Evolutionary conservation across 306 rosid species (phyloP), one percentile per base, ranked within the genome.

Genomic region (Cucumis hystrix): DNA sequence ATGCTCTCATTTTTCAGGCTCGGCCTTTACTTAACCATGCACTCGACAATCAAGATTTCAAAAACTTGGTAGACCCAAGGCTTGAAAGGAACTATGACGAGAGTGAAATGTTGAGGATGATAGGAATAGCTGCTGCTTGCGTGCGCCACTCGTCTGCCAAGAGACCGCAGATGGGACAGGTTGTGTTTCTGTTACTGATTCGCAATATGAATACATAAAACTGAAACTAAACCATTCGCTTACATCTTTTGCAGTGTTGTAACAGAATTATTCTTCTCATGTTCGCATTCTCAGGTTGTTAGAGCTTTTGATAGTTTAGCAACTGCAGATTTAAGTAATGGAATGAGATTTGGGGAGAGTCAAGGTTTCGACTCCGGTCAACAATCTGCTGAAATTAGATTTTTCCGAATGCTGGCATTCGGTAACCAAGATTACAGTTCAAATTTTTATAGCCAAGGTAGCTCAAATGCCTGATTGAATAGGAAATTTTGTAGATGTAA

Each of bases 121-220:
- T 95, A 76, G 86, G 84, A 81, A 77, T 89, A 83, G 92, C 97
- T 74, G 96, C 96, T 75, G 91, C 95, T 78, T 95, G 97, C 55
- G 97, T 92, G 82, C 85, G 92, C 21, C 95, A 92, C 77, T 91
- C 93, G 5, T 80, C 97, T 82, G 63, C 88, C 55, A 89, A 89
- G 90, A 88, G 98, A 78, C 96, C 98, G 23, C 83, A 86, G 60
- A 90, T 95, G 98, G 97, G 98, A 81, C 96, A 95, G 97, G 98
- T 94, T 82, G 49, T 49, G 41, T 13, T 47, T 49, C 23, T 47
- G 59, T 28, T 25, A 71, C 41, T 25, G 59, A 45, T 70, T 70
- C 40, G 15, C 20, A 4, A 69, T 45, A 41, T 6, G 15, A 40
- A 20, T 20, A 9, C 23, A 0, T n/a, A 10, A 41, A 69, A 3